Conservation (phyloP, 306 rosid species). For the Rosa multiflora region DNA sequence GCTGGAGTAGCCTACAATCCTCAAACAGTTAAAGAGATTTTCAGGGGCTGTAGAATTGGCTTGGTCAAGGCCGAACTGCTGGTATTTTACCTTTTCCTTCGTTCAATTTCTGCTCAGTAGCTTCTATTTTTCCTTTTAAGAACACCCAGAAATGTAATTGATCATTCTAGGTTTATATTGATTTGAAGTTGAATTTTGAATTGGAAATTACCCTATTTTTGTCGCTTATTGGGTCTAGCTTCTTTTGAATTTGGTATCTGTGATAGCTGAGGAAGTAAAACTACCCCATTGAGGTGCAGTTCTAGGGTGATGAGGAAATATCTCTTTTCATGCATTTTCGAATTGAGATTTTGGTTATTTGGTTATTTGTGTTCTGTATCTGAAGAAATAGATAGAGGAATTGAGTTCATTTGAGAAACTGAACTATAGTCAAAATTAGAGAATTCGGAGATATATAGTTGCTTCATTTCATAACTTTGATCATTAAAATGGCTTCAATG, state of each 20-base stretch:
- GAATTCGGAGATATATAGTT: too few species aligned
- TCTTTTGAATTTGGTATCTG: slow-evolving; percentile 6
- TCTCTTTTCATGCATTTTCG: neutral
- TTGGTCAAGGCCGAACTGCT: slow-evolving; percentile 80
- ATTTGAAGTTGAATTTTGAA: slow-evolving; percentile 6
- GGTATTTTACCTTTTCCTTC: slow-evolving; percentile 36
- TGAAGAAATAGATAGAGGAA: neutral
- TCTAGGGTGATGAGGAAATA: neutral
- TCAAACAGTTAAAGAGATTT: slow-evolving; percentile 92
- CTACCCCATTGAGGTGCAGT: neutral
- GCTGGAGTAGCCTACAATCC: slow-evolving; percentile 62
- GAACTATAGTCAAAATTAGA: too few species aligned
- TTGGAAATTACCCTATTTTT: neutral
- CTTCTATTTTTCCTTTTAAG: neutral
- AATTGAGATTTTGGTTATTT: neutral
- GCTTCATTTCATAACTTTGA: too few species aligned
- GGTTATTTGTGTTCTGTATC: neutral
- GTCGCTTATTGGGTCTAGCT: slow-evolving; percentile 3
- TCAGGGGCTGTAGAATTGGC: slow-evolving; percentile 83
- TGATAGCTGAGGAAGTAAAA: slow-evolving; percentile 15
- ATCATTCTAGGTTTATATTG: neutral
- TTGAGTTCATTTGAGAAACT: neutral
- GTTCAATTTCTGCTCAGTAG: neutral
- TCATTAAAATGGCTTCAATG: too few species aligned
- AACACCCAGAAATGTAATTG: slow-evolving; percentile 7